Base-by-base conservation (phyloP, 2,329 filamentous ascomycete species). In the Lachnellula cervina region DNA sequence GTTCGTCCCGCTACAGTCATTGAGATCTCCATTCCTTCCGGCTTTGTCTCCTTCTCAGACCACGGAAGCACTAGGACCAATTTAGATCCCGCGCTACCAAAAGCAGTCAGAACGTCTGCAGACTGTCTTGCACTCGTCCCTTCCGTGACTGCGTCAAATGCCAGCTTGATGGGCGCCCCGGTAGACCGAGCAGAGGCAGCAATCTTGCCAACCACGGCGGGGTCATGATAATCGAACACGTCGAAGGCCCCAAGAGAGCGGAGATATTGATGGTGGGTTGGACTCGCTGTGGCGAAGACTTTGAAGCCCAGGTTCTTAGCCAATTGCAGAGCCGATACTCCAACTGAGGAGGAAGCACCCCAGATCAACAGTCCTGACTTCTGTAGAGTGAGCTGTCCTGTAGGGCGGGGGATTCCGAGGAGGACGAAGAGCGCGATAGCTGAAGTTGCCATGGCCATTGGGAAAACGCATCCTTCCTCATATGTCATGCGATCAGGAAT, bases 261-360 rank as follows among this genome's bases (percentile, higher is more conserved):
- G n/a, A 73, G 70, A 2, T 75, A 66, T 5, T 69, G 63, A 40
- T 70, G 71, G 60, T 49, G 57, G 49, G 8, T 67, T 61, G 8
- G 69, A 70, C 53, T 57, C 9, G 70, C 71, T 11, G 71, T 73
- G 0, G 68, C 59, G 34, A 75, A 61, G 8, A 78, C 73, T 45
- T 72, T 71, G 52, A 74, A 70, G 3, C 75, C 74, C 8, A 73
- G 63, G 0, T 70, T 71, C 1, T 65, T 68, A 0, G 73, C 74
- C 1, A 78, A 64, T 55, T 79, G 76, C 48, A 78, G 72, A 0
- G 73, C 73, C 5, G 68, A 69, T 14, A 38, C 47, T 4, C 60
- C 61, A 6, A 65, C 58, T 16, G 59, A 54, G 1, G 61, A 64
- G 1, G 58, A 49, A 5, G 57, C 67, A 11, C 63, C 66, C 51